Evolutionary conservation across 75 land plant genomes (phyloP).

Genomic region (Azolla pinnata): DNA sequence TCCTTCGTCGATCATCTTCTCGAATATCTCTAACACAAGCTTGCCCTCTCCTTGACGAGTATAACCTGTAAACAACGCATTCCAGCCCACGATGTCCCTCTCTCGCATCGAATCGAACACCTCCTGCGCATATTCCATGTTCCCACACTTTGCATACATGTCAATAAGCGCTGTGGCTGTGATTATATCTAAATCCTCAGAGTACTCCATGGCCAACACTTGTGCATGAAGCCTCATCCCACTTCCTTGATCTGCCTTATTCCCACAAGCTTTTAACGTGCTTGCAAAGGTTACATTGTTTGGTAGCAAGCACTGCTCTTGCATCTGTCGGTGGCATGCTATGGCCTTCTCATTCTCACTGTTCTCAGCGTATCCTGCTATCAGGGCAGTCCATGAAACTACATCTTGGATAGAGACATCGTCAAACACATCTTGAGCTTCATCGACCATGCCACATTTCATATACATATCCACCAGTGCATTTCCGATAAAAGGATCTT

Average conservation of each 20-base stretch:
- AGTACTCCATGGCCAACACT: conserved; percentile 22
- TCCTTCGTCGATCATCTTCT: conserved; percentile 16
- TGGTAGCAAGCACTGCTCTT: conserved; percentile 25
- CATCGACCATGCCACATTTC: conserved; percentile 37
- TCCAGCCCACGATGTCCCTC: conserved; percentile 44
- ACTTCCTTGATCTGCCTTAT: conserved; percentile 28
- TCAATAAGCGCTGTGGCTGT: conserved; percentile 35
- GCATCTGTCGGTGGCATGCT: conserved; percentile 19
- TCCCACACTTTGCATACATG: conserved; percentile 28
- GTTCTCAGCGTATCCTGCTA: conserved; percentile 4
- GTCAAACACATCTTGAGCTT: conserved; percentile 38
- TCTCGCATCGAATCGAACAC: conserved; percentile 42
- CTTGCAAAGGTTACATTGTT: conserved; percentile 45
- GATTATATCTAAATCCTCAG: conserved; percentile 10
- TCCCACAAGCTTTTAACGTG: conserved; percentile 45
- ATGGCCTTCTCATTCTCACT: not conserved
- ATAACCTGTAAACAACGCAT: conserved; percentile 34
- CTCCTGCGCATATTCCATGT: conserved; percentile 18
- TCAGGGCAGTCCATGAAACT: conserved; percentile 8
- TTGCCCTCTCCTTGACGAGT: conserved; percentile 16
- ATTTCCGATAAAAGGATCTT: conserved; percentile 41
- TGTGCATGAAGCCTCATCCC: conserved; percentile 51
- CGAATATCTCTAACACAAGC: conserved; percentile 23
- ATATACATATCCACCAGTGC: conserved; percentile 60
- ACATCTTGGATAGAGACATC: conserved; percentile 1